Base-by-base conservation (phyloP, 371 early-diverging fungal species). In the Rhizopus arrhizus region DNA sequence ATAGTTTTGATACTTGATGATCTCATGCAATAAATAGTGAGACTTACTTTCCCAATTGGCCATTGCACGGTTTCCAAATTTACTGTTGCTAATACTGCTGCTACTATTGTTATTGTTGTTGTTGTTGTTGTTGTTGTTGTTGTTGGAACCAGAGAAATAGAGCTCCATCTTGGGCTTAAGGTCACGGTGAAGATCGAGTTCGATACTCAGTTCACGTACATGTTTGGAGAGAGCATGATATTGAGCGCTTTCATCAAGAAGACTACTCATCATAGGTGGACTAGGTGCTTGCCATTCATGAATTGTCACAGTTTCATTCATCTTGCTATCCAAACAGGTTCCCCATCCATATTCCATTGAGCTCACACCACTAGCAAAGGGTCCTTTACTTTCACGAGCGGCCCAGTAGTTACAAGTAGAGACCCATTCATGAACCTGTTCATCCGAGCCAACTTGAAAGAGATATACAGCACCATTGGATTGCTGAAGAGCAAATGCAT, bases 281-380 rank as follows among this genome's bases (percentile, higher is more conserved):
- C 57, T 59, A 4, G 76, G 73, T 7, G 74, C 68, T 13, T 63
- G 62, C 80, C 80, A 79, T 58, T 76, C 74, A 47, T 67, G 60
- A 8, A 72, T 56, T 5, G 35, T 22, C 8, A 31, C 31, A 38
- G 31, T 22, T 5, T 38, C n/a, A 4, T 41, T 29, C 8, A 36
- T 57, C 13, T 5, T 6, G 3, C 22, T 56, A 1, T 33, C 35
- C 32, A 85, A 73, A 33, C 87, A 82, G 38, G 78, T 76, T 35
- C 88, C 86, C 97, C 97, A 96, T 2, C 97, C 97, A 62, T 92
- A 95, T 69, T 95, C 95, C 77, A 90, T 85, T 58, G 90, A 94
- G 59, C 89, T 85, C 4, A 92, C 87, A 33, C 91, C 91, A 35
- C 94, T 94, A 10, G 84, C 69, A 63, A 95, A 68, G 4, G 97